Conservation (phyloP, 805 yeast genomes). For the Kregervanrija delftensis region DNA sequence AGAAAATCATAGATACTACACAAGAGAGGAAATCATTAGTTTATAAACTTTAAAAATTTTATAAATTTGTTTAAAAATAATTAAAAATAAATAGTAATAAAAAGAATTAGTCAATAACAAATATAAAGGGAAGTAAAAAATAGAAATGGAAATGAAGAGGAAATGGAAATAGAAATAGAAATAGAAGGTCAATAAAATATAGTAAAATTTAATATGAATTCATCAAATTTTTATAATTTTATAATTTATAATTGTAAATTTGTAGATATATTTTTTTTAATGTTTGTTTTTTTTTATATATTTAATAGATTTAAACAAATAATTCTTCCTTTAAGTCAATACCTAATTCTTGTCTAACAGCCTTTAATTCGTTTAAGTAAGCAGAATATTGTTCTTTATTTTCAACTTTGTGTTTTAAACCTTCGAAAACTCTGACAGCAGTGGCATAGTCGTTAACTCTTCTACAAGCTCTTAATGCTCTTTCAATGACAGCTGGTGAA, state of each 20-base stretch:
- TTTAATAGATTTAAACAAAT: constrained; percentile 30
- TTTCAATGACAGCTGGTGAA: constrained; percentile 91
- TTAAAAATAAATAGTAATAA: background rate
- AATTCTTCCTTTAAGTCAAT: constrained; percentile 89
- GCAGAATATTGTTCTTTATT: constrained; percentile 91
- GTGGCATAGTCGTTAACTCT: constrained; percentile 98
- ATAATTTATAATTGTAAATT: background rate
- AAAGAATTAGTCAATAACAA: constrained; percentile 9
- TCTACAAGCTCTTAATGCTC: constrained; percentile 96
- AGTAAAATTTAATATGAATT: background rate
- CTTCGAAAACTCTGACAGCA: constrained; percentile 97
- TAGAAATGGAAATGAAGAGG: background rate
- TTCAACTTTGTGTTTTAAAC: constrained; percentile 93
- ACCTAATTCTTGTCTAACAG: constrained; percentile 86
- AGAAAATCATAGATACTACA: background rate
- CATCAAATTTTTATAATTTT: background rate
- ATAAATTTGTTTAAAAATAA: background rate
- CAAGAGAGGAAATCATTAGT: background rate
- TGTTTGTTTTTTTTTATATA: background rate
- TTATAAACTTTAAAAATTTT: too few species aligned
- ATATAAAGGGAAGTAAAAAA: constrained; percentile 7
- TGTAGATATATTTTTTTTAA: background rate
- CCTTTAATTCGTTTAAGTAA: constrained; percentile 90
- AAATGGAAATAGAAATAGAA: too few species aligned
- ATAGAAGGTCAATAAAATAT: too few species aligned